Evolutionary conservation across 2,329 filamentous ascomycete species (phyloP), one percentile per base, ranked within the genome.

Genomic region (Aspergillus fumigatiaffinis): DNA sequence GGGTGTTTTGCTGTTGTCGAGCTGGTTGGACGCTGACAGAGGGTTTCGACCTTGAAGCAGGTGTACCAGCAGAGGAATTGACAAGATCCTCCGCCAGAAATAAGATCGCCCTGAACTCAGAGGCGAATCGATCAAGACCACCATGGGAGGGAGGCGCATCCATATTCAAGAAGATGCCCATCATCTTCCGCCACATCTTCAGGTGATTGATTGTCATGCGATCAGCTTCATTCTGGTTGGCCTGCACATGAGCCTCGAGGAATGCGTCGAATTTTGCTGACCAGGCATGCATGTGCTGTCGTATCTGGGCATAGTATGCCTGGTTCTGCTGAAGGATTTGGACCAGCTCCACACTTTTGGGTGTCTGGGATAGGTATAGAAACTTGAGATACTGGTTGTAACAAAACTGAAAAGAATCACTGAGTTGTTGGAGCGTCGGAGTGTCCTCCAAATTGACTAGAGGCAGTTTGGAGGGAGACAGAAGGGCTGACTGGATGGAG

Each of bases 381-480:
- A 51, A 50, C 14, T 29, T 51, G n/a, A 49, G 51, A 14, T 61
- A 59, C 4, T 54, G 51, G 41, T 65, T 63, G 49, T 65, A 65
- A 4, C 61, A n/a, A 12, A 57, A 44, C 29, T 60, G 55, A 44
- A 65, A 63, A 1, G 44, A 51, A 29, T 52, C 38, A 17, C 54
- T 44, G n/a, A 60, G 47, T 12, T 58, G 54, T 14, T 65, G 58
- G 32, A 60, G 38, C 9, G 35, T 59, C 26, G 56, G 53, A 2
- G 21, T 42, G n/a, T 32, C 21, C 3, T 50, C 47, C 2, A 12
- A 21, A 5, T 52, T 41, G 20, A 32, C 50, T 4, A 49, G 25
- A n/a, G 51, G 28, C 28, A 48, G 42, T 20, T n/a, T 12, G 25
- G 50, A 51, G 44, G 48, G 55, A 20, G 29, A 58, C 4, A 55